Conservation (phyloP, 495 filamentous ascomycete genomes). For the Copromyces sp. region DNA sequence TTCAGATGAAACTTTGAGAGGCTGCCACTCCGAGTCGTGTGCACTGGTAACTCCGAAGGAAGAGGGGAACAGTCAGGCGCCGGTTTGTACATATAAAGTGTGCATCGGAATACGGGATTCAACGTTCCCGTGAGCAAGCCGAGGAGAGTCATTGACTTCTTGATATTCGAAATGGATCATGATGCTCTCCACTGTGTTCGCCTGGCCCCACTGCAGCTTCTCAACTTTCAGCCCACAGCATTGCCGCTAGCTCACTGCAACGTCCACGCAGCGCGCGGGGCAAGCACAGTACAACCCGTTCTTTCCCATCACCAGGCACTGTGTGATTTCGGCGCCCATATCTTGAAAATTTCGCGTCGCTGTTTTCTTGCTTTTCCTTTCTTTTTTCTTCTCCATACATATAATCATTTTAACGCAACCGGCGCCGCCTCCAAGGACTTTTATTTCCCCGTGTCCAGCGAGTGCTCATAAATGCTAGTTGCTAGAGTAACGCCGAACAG, state of each 20-base stretch:
- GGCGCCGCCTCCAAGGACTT: conserved; percentile 24
- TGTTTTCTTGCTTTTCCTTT: neutral
- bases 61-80: neutral
- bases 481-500: conserved; percentile 24
- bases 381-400: conserved; percentile 8
- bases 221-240: neutral
- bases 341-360: neutral
- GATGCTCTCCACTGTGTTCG: neutral
- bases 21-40: neutral
- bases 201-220: neutral
- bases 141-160: neutral
- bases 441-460: conserved; percentile 13
- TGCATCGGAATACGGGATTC: neutral
- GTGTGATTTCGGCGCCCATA: neutral
- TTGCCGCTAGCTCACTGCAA: neutral
- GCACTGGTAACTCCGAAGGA: neutral
- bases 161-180: neutral
- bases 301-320: neutral
- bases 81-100: neutral
- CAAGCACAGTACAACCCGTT: neutral
- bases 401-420: conserved; percentile 18
- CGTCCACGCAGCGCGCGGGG: neutral
- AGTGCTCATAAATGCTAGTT: conserved; percentile 22
- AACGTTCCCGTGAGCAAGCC: neutral
- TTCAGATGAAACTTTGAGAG: neutral